phyloP scores from a whole-genome alignment of 192 early-diverging fungal species.

The Cladochytrium replicatum region DNA sequence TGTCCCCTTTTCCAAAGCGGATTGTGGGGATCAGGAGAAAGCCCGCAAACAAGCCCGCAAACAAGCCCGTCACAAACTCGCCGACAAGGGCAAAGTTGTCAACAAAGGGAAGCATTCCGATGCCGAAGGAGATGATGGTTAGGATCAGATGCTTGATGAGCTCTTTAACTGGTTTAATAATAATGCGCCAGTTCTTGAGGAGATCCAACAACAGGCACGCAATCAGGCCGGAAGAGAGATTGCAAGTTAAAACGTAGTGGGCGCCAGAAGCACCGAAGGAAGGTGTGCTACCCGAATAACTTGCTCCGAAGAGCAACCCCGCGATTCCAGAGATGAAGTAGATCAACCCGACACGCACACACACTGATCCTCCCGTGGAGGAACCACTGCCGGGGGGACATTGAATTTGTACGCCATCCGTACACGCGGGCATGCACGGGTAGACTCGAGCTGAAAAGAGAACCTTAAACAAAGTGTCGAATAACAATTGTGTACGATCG shows the following conservation, averaged over 20 bases:
- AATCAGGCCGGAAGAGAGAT: conserved; percentile 49
- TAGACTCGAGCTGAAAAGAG: conserved; percentile 65
- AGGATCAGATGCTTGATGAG: conserved; percentile 52
- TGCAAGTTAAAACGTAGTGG: conserved; percentile 35
- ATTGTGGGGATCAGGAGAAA: conserved; percentile 65
- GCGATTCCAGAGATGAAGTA: conserved; percentile 65
- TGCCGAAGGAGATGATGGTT: conserved; percentile 52
- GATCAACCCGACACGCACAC: conserved; percentile 57
- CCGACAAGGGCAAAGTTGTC: conserved; percentile 87
- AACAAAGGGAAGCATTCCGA: conserved; percentile 66
- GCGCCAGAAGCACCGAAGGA: conserved; percentile 47
- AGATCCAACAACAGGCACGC: conserved; percentile 69
- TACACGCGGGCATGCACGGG: conserved; percentile 62
- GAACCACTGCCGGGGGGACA: too few species aligned
- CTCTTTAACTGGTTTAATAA: conserved; percentile 55
- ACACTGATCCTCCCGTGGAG: conserved; percentile 17
- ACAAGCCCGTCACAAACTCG: conserved; percentile 55
- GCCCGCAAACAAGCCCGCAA: conserved; percentile 55
- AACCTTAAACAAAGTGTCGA: too few species aligned
- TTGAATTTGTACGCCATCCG: too few species aligned
- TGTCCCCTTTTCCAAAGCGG: conserved; percentile 39
- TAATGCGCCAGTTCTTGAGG: conserved; percentile 63
- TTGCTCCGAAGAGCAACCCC: conserved; percentile 74
- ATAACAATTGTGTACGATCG: too few species aligned
- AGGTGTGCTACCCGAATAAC: too few species aligned